These are phyloP conservation scores for Orbilia quercus DNA, from an alignment of 2,329 filamentous ascomycete genomes.

Conservation along the genomic window DNA sequence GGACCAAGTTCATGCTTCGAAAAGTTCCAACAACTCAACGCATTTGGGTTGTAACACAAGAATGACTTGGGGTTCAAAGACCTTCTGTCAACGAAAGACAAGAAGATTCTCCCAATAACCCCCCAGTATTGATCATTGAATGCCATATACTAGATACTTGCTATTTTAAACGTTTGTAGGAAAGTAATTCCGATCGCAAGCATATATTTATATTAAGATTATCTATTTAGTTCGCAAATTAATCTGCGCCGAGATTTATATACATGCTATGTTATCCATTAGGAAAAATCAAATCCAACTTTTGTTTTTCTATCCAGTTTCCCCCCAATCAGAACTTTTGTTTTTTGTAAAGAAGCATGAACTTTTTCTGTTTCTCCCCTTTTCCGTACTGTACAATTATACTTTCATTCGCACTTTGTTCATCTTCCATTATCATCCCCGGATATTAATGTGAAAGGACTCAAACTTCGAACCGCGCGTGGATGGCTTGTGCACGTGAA, in stretches of 20 bases:
- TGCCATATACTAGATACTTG: too few relatives aligned
- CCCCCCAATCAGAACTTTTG: slow-evolving; percentile 1
- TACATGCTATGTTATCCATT: background rate
- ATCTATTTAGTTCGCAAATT: background rate
- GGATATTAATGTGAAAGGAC: too few relatives aligned
- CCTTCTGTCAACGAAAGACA: too few relatives aligned
- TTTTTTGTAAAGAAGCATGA: background rate
- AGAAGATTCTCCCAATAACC: too few relatives aligned
- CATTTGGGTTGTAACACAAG: too few relatives aligned
- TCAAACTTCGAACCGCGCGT: too few relatives aligned
- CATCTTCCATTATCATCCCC: background rate
- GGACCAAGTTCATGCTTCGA: too few relatives aligned
- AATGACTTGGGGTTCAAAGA: too few relatives aligned
- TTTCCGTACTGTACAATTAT: slow-evolving; percentile 1
- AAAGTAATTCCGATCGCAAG: too few relatives aligned
- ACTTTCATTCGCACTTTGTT: background rate
- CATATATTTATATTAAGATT: background rate
- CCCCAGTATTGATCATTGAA: too few relatives aligned
- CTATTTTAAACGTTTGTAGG: too few relatives aligned
- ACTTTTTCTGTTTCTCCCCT: background rate
- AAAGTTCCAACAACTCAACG: too few relatives aligned
- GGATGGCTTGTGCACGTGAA: background rate
- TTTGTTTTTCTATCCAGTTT: background rate
- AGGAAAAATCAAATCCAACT: background rate
- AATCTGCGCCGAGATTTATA: background rate